Conservation (phyloP, 495 filamentous ascomycete species). For the Oleoguttula mirabilis region DNA sequence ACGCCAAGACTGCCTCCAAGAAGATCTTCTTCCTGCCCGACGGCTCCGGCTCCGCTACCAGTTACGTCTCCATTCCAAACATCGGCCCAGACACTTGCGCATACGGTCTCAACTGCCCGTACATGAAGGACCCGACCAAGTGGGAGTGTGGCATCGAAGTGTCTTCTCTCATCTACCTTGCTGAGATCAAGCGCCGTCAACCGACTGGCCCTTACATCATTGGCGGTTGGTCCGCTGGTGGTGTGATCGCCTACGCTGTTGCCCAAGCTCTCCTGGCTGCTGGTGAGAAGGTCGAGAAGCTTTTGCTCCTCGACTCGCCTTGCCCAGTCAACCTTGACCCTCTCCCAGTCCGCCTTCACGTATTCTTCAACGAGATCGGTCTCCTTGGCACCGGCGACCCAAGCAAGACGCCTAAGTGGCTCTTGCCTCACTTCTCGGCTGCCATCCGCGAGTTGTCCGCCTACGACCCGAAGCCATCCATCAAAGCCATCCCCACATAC, state of each 20-base stretch:
- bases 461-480: conserved; percentile 51
- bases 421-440: conserved; percentile 71
- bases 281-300: conserved; percentile 57
- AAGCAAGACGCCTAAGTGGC: conserved; percentile 59
- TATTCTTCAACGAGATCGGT: conserved; percentile 68
- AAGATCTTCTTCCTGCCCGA: conserved; percentile 67
- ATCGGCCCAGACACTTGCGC: conserved; percentile 43
- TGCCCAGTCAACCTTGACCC: conserved; percentile 67
- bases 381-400: conserved; percentile 59
- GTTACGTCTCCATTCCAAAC: conserved; percentile 48
- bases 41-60: conserved; percentile 57
- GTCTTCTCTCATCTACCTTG: conserved; percentile 46
- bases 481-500: conserved; percentile 48
- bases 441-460: conserved; percentile 63
- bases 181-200: conserved; percentile 59
- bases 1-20: conserved; percentile 43
- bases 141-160: conserved; percentile 44
- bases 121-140: conserved; percentile 49
- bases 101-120: conserved; percentile 55
- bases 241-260: conserved; percentile 78
- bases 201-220: conserved; percentile 60
- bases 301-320: conserved; percentile 75
- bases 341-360: conserved; percentile 61
- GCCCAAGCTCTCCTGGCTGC: conserved; percentile 55
- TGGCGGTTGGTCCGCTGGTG: conserved; percentile 75